Evolutionary conservation across 108 stramenopile species (phyloP), one percentile per base, ranked within the genome.

Genomic region (Cyclostephanos tholiformis): DNA sequence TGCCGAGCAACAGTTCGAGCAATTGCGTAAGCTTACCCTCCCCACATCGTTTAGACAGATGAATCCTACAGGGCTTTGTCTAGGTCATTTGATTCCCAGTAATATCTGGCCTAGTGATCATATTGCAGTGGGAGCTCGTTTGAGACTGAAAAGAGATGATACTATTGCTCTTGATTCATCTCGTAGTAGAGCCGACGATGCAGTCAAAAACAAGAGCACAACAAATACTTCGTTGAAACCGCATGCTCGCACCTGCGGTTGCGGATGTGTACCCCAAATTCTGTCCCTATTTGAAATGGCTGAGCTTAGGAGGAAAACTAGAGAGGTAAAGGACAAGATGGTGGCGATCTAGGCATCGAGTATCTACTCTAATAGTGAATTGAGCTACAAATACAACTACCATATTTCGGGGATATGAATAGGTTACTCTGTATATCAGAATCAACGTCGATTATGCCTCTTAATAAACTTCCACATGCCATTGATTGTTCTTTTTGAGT

Each of bases 391-490:
- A 53, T 53, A 19, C n/a, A 20, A 4, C 36, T 41, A 32, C 32
- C 2, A 4, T 32, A 4, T 32, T 32, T 4, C 2, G 32, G 32
- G 32, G 2, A 4, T 32, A 32, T 4, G 32, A 32, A 32, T 32
- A 32, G 32, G 32, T 4, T 4, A 32, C 32, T 32, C 32, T 32
- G 3, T 32, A 4, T 32, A 32, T 4, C 49, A 50, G 19, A 19
- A 50, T 5, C 19, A 2, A 50, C 49, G 49, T 50, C 16, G 8
- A 55, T 23, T 60, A 32, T 23, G 12, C 16, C 14, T 16, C 52
- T 60, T 87, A 93, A 61, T 93, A 93, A 11, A 93, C 92, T 72
- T 93, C 92, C 6, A 93, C 90, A 67, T 93, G 92, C 89, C 89
- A 93, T 67, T 89, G 88, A 65, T 86, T 69, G 48, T 87, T 88